A percentile compares a stretch with the other conserved stretches of the same genome.
phyloP scores from a whole-genome alignment of 495 filamentous ascomycete species.

The Aspergillus haitiensis region DNA sequence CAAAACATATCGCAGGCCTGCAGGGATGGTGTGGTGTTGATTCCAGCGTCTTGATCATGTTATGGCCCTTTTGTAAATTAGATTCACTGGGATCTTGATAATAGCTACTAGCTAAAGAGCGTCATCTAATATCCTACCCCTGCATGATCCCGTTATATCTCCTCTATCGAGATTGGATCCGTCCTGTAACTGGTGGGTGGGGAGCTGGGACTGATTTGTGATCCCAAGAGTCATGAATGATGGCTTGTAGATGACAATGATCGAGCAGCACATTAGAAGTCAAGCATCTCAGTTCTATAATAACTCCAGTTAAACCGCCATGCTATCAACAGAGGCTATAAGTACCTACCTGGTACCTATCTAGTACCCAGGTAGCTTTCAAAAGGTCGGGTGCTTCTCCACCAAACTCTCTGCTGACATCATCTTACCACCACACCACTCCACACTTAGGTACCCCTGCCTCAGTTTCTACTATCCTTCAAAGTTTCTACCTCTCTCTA shows the following conservation, averaged over 20 bases:
- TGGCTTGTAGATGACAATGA: too few species aligned
- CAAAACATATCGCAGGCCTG: slow-evolving; percentile 24
- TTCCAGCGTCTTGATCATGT: slow-evolving; percentile 18
- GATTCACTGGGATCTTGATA: slow-evolving; percentile 19
- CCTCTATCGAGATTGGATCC: not conserved
- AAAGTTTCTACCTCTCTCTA: too few species aligned
- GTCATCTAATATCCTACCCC: slow-evolving; percentile 15
- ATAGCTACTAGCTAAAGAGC: slow-evolving; percentile 15
- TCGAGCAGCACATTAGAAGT: too few species aligned
- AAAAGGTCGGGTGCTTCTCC: not conserved
- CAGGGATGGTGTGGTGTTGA: slow-evolving; percentile 13
- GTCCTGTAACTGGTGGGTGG: not conserved
- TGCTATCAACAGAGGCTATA: too few species aligned
- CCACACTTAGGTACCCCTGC: not conserved
- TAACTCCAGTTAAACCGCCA: too few species aligned
- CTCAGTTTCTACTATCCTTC: not conserved
- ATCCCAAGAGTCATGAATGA: too few species aligned
- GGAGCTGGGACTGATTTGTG: too few species aligned
- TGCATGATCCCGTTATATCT: not conserved
- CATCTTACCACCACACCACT: not conserved
- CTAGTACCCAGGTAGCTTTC: not conserved
- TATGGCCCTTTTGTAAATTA: slow-evolving; percentile 25
- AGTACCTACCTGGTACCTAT: too few species aligned
- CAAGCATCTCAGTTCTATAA: too few species aligned
- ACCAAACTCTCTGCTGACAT: not conserved